Base-by-base conservation (phyloP, 2,329 filamentous ascomycete genomes). In the Thyridium curvatum region DNA sequence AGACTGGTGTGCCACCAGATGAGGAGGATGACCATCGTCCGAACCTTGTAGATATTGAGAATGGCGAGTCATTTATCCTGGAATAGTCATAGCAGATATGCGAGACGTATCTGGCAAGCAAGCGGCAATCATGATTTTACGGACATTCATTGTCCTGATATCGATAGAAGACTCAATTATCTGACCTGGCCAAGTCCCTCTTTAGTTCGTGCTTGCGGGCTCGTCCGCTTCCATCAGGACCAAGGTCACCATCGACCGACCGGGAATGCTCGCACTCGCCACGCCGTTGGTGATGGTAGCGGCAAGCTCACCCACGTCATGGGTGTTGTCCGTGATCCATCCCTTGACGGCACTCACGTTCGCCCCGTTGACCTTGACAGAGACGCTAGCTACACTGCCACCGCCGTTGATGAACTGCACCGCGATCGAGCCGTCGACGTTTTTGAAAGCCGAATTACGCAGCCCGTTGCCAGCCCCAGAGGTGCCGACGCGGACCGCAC, bases 371-470 rank as follows among this genome's bases (percentile, higher is more conserved):
- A 46, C 31, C 33, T 41, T 46, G 15, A 46, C 41, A 26, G 34
- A 37, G 14, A 42, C 41, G 29, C 34, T 42, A 4, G 28, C 36
- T 6, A 34, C 37, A 8, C 35, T 15, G 18, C 43, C 38, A 21
- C 46, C 46, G 12, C 47, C 46, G 33, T 60, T 61, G 39, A 56
- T 54, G 13, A 58, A 45, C 35, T 49, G 43, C 12, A 59, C 53
- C 2, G 53, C 55, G 2, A 63, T 45, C 8, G 41, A 47, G 0
- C 55, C 59, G 28, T 63, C 57, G 2, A 45, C 47, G 42, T 65
- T 65, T 43, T 48, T 40, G 21, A 60, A 59, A 3, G 51, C 56
- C 31, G 58, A 56, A 6, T 53, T 51, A 17, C 32, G 34, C 18
- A 54, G 5, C 9, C 44, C 41, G 4, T 38, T 34, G 4, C 37